phyloP scores from a whole-genome alignment of 2,329 filamentous ascomycete species.

The Fusarium sp. region DNA sequence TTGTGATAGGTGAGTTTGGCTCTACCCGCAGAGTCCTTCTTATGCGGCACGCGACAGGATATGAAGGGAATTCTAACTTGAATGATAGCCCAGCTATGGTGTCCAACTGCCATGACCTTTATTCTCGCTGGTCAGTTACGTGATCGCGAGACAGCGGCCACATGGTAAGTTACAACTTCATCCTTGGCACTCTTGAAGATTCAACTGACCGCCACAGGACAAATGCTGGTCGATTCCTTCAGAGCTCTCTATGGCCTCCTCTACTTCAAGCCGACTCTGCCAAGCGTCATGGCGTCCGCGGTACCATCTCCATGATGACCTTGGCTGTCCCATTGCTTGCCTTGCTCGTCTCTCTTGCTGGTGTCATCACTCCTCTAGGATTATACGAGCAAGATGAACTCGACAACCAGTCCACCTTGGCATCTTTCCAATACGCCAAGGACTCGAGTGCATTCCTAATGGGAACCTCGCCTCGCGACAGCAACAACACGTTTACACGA shows the following conservation, averaged over 20 bases:
- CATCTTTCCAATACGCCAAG: constrained; percentile 49
- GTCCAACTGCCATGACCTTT: constrained; percentile 48
- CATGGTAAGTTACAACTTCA: constrained; percentile 44
- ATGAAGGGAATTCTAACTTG: not conserved
- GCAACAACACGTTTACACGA: constrained; percentile 22
- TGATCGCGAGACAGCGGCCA: constrained; percentile 49
- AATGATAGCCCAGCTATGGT: constrained; percentile 48
- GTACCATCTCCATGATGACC: constrained; percentile 20
- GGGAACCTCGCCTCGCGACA: constrained; percentile 50
- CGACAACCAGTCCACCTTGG: not conserved
- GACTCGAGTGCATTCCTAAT: constrained; percentile 50
- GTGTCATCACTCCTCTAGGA: constrained; percentile 57
- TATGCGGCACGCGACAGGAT: not conserved
- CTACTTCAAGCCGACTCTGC: constrained; percentile 52
- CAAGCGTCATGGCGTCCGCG: constrained; percentile 45
- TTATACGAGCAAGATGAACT: constrained; percentile 49
- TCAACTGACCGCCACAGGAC: constrained; percentile 22
- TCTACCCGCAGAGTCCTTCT: not conserved
- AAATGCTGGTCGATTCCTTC: constrained; percentile 42
- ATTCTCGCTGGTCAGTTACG: constrained; percentile 49
- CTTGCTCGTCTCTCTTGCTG: constrained; percentile 50
- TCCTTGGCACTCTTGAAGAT: not conserved
- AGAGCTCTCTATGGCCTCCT: constrained; percentile 53
- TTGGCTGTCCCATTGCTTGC: constrained; percentile 41
- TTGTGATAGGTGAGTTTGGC: constrained; percentile 34